Evolutionary conservation across 1,139 yeast genomes (phyloP).

Genomic region (Taphrina communis): DNA sequence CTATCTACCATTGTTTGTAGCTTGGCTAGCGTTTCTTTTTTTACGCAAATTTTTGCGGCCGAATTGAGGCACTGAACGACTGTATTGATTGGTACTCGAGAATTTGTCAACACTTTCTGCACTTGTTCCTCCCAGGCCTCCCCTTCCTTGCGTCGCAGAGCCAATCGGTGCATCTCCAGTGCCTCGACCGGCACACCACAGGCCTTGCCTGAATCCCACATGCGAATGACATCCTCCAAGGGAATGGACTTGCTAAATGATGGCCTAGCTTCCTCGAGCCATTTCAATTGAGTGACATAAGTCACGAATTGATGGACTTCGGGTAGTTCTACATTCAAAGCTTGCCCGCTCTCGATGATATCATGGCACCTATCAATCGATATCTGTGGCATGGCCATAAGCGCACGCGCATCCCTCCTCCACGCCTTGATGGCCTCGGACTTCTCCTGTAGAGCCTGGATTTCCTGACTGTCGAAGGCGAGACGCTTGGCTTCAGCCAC

Average conservation of each 20-base stretch:
- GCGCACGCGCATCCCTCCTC: slow-evolving; percentile 58
- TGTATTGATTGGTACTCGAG: slow-evolving; percentile 30
- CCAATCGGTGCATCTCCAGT: slow-evolving; percentile 45
- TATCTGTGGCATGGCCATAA: slow-evolving; percentile 46
- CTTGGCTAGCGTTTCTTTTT: slow-evolving; percentile 25
- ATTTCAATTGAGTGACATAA: slow-evolving; percentile 58
- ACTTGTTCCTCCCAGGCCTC: slow-evolving; percentile 47
- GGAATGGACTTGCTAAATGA: slow-evolving; percentile 48
- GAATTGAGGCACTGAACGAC: slow-evolving; percentile 17
- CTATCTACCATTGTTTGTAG: slow-evolving; percentile 47
- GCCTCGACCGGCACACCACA: slow-evolving; percentile 50
- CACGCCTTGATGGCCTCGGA: slow-evolving; percentile 62
- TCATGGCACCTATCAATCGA: slow-evolving; percentile 50
- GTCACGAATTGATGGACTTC: slow-evolving; percentile 60
- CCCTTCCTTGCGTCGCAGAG: slow-evolving; percentile 45
- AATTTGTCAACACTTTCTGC: slow-evolving; percentile 43
- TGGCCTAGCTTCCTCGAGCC: slow-evolving; percentile 54
- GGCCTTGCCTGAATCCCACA: slow-evolving; percentile 54
- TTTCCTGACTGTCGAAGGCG: slow-evolving; percentile 63
- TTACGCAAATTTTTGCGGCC: slow-evolving; percentile 25
- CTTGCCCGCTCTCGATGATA: slow-evolving; percentile 59
- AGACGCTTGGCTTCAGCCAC: slow-evolving; percentile 59
- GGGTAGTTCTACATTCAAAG: slow-evolving; percentile 64
- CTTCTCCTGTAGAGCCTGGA: slow-evolving; percentile 64
- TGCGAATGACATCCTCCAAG: slow-evolving; percentile 54